These are phyloP conservation scores for Trichoderma reesei DNA, from an alignment of 495 filamentous ascomycete species.

Conservation along the genomic window DNA sequence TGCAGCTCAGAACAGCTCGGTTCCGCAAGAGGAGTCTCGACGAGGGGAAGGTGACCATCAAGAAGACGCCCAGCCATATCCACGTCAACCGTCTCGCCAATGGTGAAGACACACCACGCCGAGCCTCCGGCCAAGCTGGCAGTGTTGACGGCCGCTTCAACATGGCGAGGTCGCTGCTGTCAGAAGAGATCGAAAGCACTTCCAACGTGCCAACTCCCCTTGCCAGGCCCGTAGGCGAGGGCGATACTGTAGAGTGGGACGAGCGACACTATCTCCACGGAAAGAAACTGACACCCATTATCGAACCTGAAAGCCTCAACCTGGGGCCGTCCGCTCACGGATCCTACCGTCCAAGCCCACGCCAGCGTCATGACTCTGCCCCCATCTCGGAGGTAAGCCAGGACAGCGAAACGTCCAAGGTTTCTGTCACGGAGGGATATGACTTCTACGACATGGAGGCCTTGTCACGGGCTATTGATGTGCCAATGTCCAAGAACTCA, in stretches of 20 bases:
- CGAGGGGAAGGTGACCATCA: not conserved
- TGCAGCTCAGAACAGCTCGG: conserved; percentile 28
- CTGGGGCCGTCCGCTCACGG: conserved; percentile 29
- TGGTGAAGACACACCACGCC: conserved; percentile 30
- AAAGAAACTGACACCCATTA: conserved; percentile 29
- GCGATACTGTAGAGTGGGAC: conserved; percentile 29
- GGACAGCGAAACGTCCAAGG: conserved; percentile 30
- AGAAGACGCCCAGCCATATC: not conserved
- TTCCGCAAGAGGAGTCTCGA: not conserved
- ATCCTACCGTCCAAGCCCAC: conserved; percentile 15
- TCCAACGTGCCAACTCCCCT: conserved; percentile 75
- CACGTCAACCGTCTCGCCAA: not conserved
- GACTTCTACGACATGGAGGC: conserved; percentile 48
- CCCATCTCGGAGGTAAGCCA: conserved; percentile 33
- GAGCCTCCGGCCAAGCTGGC: conserved; percentile 20
- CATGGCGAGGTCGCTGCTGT: conserved; percentile 26
- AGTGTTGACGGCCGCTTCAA: conserved; percentile 17
- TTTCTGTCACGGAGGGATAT: conserved; percentile 43
- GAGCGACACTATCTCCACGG: conserved; percentile 14
- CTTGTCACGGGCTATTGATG: conserved; percentile 33
- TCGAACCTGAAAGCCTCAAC: conserved; percentile 33
- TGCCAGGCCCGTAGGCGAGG: conserved; percentile 44
- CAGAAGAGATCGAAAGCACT: conserved; percentile 54
- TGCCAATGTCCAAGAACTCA: conserved; percentile 20
- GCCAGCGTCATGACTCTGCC: conserved; percentile 34